Conservation (phyloP, 306 rosid genomes). For the Fagus crenata region DNA sequence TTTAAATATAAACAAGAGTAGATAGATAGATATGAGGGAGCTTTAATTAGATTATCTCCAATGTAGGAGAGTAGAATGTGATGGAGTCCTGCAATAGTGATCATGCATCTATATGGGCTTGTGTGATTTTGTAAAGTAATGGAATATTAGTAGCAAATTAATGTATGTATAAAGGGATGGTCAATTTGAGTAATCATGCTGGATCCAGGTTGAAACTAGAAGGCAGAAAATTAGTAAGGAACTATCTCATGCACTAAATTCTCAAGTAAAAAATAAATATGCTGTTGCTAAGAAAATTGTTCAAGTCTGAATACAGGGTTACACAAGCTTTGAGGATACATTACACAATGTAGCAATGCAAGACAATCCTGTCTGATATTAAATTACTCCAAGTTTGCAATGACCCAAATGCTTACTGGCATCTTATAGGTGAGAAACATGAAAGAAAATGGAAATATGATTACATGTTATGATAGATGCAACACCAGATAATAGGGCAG, state of each 20-base stretch:
- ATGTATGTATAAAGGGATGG: background rate
- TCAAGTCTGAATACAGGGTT: background rate
- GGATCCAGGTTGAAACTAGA: no score
- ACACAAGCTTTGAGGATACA: background rate
- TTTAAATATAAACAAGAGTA: no score
- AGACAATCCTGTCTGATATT: background rate
- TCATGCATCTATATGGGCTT: no score
- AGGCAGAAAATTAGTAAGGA: no score
- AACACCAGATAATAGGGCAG: background rate
- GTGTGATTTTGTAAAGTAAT: no score
- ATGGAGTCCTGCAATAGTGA: no score
- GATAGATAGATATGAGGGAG: no score
- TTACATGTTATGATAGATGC: background rate
- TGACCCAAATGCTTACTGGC: background rate
- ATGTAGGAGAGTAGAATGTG: no score
- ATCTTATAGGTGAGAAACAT: background rate
- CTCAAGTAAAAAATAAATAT: background rate
- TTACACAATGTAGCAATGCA: background rate
- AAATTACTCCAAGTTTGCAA: slow-evolving; percentile 3
- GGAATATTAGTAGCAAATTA: no score
- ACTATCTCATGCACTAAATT: background rate
- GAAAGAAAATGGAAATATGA: background rate
- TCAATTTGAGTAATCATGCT: background rate
- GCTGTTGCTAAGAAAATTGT: background rate
- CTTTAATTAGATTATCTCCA: no score